A percentile compares a stretch with the other conserved stretches of the same genome.
These are phyloP conservation scores for Chlorociboria aeruginascens DNA, from an alignment of 495 filamentous ascomycete genomes.

Conservation along the genomic window DNA sequence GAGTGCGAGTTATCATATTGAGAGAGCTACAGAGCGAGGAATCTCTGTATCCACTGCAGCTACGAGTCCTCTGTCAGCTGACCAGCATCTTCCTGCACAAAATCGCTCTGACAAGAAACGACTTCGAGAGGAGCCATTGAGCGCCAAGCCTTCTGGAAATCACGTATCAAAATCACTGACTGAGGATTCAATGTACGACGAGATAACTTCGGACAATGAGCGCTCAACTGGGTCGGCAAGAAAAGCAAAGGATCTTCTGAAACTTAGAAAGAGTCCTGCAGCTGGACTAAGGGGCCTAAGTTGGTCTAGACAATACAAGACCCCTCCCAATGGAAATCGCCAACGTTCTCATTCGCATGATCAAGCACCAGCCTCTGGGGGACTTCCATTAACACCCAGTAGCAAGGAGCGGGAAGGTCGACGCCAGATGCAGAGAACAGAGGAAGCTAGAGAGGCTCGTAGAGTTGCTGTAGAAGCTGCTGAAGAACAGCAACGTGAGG, in stretches of 20 bases:
- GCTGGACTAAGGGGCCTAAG: slow-evolving; percentile 2
- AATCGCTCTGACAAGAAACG: not conserved
- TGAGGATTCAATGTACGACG: slow-evolving; percentile 14
- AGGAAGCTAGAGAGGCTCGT: slow-evolving; percentile 10
- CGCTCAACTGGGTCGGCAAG: not conserved
- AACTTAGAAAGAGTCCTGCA: slow-evolving; percentile 5
- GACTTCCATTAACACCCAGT: slow-evolving; percentile 12
- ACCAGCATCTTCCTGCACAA: not conserved
- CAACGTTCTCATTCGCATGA: slow-evolving; percentile 3
- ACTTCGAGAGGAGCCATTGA: not conserved
- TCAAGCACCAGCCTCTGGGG: not conserved
- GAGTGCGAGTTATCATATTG: slow-evolving; percentile 17
- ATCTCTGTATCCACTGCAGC: slow-evolving; percentile 16
- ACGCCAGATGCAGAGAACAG: not conserved
- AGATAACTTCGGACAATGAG: slow-evolving; percentile 12
- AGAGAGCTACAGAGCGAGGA: slow-evolving; percentile 13
- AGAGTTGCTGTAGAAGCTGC: slow-evolving; percentile 13
- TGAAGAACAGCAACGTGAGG: slow-evolving; percentile 5
- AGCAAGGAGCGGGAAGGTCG: slow-evolving; percentile 10
- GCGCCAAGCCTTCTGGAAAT: not conserved
- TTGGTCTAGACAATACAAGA: slow-evolving; percentile 9
- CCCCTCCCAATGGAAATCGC: slow-evolving; percentile 6
- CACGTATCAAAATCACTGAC: not conserved
- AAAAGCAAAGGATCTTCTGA: slow-evolving; percentile 6
- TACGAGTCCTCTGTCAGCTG: slow-evolving; percentile 11